Evolutionary conservation across 768 basidiomycete species (phyloP).

Genomic region (Leucocoprinus leucothites): DNA sequence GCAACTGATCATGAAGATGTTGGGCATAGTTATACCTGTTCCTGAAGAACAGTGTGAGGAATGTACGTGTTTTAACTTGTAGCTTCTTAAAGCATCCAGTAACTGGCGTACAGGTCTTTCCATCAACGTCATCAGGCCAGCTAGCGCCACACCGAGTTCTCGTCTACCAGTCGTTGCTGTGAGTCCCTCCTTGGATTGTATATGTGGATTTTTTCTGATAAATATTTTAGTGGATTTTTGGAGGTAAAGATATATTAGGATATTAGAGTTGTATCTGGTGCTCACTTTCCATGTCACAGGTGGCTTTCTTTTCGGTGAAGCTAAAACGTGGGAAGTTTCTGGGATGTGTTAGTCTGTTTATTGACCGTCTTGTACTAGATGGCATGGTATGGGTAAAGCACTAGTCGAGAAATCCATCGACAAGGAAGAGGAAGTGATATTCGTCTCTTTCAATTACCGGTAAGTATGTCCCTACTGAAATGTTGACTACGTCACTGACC

Average conservation of each 20-base stretch:
- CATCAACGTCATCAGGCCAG: conserved; percentile 48
- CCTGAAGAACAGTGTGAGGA: conserved; percentile 35
- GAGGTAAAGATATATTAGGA: no score
- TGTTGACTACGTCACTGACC: not conserved
- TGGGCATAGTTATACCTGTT: conserved; percentile 24
- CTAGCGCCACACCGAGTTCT: conserved; percentile 28
- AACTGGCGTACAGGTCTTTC: conserved; percentile 37
- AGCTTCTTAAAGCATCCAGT: no score
- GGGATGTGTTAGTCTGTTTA: not conserved
- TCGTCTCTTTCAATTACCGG: conserved; percentile 40
- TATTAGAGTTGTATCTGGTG: not conserved
- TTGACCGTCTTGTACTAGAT: conserved; percentile 22
- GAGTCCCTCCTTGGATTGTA: conserved; percentile 21
- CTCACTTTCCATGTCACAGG: conserved; percentile 17
- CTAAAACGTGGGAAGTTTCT: conserved; percentile 19
- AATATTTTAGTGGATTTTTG: no score
- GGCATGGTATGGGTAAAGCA: not conserved
- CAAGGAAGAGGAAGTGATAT: conserved; percentile 29
- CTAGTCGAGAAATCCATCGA: conserved; percentile 20
- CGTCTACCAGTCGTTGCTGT: conserved; percentile 55
- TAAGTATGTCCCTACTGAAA: conserved; percentile 12
- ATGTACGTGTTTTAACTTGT: conserved; percentile 33
- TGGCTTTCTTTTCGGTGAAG: conserved; percentile 28
- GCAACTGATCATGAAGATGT: conserved; percentile 28
- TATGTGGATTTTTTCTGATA: conserved; percentile 14